Conservation (phyloP, 441 rosid genomes). For the Mallotus repandus region DNA sequence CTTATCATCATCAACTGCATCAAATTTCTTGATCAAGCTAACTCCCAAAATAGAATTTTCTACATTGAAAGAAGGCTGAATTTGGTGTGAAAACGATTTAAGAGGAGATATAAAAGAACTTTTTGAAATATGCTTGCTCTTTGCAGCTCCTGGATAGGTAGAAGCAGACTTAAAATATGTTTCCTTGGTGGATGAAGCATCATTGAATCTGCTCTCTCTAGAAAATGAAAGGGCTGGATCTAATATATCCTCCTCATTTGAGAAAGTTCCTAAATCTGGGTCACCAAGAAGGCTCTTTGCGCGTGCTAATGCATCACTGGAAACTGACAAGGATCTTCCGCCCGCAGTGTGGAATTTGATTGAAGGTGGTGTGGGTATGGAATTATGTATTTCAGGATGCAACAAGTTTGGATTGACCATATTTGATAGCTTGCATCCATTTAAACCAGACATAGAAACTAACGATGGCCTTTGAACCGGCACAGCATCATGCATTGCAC, state of each 20-base stretch:
- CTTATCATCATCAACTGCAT: constrained; percentile 17
- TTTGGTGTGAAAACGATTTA: constrained; percentile 44
- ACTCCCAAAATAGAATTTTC: constrained; percentile 29
- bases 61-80: constrained; percentile 32
- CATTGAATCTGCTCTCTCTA: constrained; percentile 31
- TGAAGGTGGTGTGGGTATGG: constrained; percentile 49
- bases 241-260: constrained; percentile 41
- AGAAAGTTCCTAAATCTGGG: constrained; percentile 65
- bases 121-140: constrained; percentile 40
- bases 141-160: constrained; percentile 39
- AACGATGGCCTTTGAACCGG: constrained; percentile 33
- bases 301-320: constrained; percentile 78
- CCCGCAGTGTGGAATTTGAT: constrained; percentile 88
- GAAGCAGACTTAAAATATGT: constrained; percentile 31
- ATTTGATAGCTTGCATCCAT: constrained; percentile 28
- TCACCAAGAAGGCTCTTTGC: constrained; percentile 95
- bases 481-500: constrained; percentile 21
- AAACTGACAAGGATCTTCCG: constrained; percentile 84
- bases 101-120: constrained; percentile 58
- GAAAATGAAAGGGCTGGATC: constrained; percentile 37
- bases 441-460: constrained; percentile 28
- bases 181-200: constrained; percentile 41
- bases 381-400: constrained; percentile 33
- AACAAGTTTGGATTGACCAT: constrained; percentile 28
- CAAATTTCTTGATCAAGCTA: constrained; percentile 23